Evolutionary conservation across 805 yeast genomes (phyloP).

Genomic region (Yarrowia deformans): DNA sequence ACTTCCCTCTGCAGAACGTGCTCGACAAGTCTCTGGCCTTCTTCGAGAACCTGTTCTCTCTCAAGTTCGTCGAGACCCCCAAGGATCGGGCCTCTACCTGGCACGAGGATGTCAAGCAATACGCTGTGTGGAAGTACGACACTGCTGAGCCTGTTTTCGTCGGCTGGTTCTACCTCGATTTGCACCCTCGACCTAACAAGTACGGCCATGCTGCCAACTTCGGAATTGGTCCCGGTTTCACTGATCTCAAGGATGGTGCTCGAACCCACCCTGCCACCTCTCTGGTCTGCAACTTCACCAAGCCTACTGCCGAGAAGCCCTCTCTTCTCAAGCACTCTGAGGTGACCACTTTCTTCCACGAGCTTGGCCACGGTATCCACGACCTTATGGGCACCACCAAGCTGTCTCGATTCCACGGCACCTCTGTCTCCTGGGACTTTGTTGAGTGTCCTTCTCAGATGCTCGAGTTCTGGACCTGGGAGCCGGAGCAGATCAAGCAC

Average conservation of each 20-base stretch:
- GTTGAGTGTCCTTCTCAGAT: constrained; percentile 93
- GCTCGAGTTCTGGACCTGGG: constrained; percentile 91
- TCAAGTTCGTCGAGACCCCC: constrained; percentile 66
- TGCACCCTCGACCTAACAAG: constrained; percentile 86
- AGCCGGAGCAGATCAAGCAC: constrained; percentile 61
- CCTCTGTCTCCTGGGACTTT: constrained; percentile 81
- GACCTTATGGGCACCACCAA: constrained; percentile 71
- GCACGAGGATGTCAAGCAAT: constrained; percentile 81
- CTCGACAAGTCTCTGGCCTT: constrained; percentile 72
- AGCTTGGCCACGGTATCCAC: constrained; percentile 89
- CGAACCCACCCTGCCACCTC: constrained; percentile 74
- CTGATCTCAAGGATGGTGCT: constrained; percentile 60
- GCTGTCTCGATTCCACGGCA: constrained; percentile 75
- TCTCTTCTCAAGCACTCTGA: constrained; percentile 78
- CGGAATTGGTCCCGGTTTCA: constrained; percentile 67
- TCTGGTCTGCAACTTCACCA: constrained; percentile 83
- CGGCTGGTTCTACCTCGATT: constrained; percentile 81
- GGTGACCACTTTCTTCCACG: constrained; percentile 86
- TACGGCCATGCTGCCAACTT: constrained; percentile 91
- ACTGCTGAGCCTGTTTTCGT: constrained; percentile 57
- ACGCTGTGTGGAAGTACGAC: constrained; percentile 69
- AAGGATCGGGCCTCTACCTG: constrained; percentile 57
- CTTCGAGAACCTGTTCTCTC: constrained; percentile 71
- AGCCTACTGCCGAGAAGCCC: constrained; percentile 74
- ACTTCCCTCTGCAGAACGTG: constrained; percentile 76